Conservation (phyloP, 129 eudicot species). For the Oenanthe sinensis region DNA sequence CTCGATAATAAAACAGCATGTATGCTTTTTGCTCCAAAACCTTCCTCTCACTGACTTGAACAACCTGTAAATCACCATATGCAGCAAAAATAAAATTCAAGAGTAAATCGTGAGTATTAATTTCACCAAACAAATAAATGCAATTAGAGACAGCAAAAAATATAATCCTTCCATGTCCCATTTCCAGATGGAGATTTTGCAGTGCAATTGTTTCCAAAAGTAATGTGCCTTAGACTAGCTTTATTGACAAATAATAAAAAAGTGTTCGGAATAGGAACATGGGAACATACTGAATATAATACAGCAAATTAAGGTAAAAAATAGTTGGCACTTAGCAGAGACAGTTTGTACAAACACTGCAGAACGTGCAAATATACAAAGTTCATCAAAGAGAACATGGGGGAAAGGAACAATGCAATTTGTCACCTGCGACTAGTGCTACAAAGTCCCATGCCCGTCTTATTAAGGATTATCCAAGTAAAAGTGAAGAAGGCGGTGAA, state of each 20-base stretch:
- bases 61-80: constrained; percentile 39
- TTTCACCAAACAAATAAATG: neutral
- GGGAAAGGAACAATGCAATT: neutral
- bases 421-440: neutral
- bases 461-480: neutral
- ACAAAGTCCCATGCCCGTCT: neutral
- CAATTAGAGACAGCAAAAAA: neutral
- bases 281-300: neutral
- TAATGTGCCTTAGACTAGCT: neutral
- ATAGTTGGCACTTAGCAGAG: neutral
- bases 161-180: neutral
- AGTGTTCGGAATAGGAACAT: too few relatives aligned
- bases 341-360: neutral
- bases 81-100: neutral
- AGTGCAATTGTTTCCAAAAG: neutral
- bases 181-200: neutral
- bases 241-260: neutral
- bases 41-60: constrained; percentile 72
- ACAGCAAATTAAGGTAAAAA: neutral
- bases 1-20: constrained; percentile 77
- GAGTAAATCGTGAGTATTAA: neutral
- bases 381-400: neutral
- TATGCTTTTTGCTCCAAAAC: constrained; percentile 95
- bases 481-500: neutral
- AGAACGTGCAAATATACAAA: neutral